Base-by-base conservation (phyloP, 352 stramenopile species). In the Discostella stelligera region DNA sequence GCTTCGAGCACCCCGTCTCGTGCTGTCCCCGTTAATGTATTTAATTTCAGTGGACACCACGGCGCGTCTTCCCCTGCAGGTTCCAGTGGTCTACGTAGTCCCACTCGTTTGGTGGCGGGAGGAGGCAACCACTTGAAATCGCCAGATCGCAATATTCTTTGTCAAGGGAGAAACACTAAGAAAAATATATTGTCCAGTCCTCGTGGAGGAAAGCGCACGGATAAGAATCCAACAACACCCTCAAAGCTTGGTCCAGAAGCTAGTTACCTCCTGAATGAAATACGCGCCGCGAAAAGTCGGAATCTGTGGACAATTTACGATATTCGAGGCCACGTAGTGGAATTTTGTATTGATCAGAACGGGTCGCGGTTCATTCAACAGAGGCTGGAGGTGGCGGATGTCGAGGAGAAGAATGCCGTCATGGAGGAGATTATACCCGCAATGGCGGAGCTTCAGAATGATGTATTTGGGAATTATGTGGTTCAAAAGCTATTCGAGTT, bases 381-480 rank as follows among this genome's bases (percentile, higher is more conserved):
- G 68, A 78, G 94, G 56, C 73, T 97, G 3, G 92, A 97, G 69
- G 73, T 92, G 30, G 90, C 87, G n/a, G 78, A 85, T 58, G 65
- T 63, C 21, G 77, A 73, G 30, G 93, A 96, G 66, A 94, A 95
- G 73, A 71, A 93, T 50, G 73, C 91, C 18, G 89, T 97, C 13
- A 92, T 96, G 72, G 64, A 88, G 16, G 94, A 96, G 74, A 79
- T 96, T 11, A 73, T 96, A 18, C 90, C 90, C n/a, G 79, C 78
- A 20, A 81, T 91, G 10, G 61, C 77, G 23, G 50, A 86, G 44
- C 62, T 93, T 14, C 77, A 87, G 14, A 92, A 90, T 68, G 93
- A 97, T 83, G 96, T 99, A 6, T 99, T 99, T 83, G 97, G 97
- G 16, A 99, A 99, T 83, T 99, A 99, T 74, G 97, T 99, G 25